phyloP scores from a whole-genome alignment of 148 eudicot species.

The Chenopodium album region DNA sequence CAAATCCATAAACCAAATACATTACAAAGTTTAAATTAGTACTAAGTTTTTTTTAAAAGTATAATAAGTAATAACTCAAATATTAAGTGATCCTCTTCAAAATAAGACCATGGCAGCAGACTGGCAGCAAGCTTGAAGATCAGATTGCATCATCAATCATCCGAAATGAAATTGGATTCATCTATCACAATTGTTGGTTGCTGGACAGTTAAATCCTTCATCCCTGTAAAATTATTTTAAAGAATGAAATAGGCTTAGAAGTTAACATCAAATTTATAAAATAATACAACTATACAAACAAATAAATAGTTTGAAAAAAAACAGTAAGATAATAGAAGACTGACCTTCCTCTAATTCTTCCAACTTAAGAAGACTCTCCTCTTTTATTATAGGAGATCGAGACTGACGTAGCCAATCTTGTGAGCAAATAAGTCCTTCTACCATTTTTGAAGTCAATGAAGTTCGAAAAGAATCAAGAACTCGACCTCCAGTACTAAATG shows the following conservation, averaged over 20 bases:
- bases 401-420: slow-evolving; percentile 18
- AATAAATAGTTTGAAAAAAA: not conserved
- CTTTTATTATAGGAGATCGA: not conserved
- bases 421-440: not conserved
- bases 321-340: not conserved
- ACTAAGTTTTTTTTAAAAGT: no score
- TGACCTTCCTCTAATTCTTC: not conserved
- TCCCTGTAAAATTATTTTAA: not conserved
- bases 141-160: not conserved
- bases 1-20: no score
- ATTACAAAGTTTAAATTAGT: no score
- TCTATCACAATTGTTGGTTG: not conserved
- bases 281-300: no score
- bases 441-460: slow-evolving; percentile 4
- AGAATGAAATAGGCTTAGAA: no score
- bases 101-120: no score
- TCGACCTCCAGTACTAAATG: not conserved
- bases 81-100: no score
- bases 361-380: not conserved
- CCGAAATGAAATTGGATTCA: not conserved
- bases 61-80: no score
- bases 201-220: not conserved
- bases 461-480: not conserved
- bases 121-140: no score
- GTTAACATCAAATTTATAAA: no score